Percentiles rank a stretch among this genome's conserved stretches.
These are phyloP conservation scores for Nothophaeocryptopus gaeumannii DNA, from an alignment of 2,329 filamentous ascomycete genomes.

Conservation along the genomic window DNA sequence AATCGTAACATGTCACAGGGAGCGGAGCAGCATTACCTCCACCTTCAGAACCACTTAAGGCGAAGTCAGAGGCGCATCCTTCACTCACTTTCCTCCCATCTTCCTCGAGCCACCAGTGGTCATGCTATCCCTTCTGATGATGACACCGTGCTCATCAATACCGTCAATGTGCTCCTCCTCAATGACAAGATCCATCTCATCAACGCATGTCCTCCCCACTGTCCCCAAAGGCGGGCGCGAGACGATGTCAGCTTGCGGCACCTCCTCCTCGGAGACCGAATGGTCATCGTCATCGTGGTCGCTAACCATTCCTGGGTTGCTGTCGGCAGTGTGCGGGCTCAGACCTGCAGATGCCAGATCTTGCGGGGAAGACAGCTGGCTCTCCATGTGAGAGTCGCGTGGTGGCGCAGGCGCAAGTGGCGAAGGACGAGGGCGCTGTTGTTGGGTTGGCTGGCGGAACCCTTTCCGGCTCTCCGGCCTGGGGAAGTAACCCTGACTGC, in stretches of 20 bases:
- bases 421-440: conserved; percentile 32
- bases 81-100: conserved; percentile 17
- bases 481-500: conserved; percentile 16
- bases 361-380: conserved; percentile 31
- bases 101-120: conserved; percentile 26
- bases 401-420: conserved; percentile 27
- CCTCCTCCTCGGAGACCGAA: conserved; percentile 33
- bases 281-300: conserved; percentile 51
- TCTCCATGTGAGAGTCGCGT: conserved; percentile 17
- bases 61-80: too few relatives aligned
- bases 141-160: conserved; percentile 35
- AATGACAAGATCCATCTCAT: conserved; percentile 36
- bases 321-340: conserved; percentile 49
- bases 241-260: conserved; percentile 21
- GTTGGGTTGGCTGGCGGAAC: conserved; percentile 22
- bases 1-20: conserved; percentile 13
- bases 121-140: conserved; percentile 36
- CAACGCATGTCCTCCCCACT: conserved; percentile 26
- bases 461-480: conserved; percentile 32
- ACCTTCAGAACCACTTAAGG: neutral
- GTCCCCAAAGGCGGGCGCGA: conserved; percentile 23
- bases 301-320: conserved; percentile 50
- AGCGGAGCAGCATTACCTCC: neutral
- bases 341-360: conserved; percentile 34
- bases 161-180: conserved; percentile 33